Conservation (phyloP, 768 basidiomycete genomes). For the Dictyophora rubrovolvata region DNA sequence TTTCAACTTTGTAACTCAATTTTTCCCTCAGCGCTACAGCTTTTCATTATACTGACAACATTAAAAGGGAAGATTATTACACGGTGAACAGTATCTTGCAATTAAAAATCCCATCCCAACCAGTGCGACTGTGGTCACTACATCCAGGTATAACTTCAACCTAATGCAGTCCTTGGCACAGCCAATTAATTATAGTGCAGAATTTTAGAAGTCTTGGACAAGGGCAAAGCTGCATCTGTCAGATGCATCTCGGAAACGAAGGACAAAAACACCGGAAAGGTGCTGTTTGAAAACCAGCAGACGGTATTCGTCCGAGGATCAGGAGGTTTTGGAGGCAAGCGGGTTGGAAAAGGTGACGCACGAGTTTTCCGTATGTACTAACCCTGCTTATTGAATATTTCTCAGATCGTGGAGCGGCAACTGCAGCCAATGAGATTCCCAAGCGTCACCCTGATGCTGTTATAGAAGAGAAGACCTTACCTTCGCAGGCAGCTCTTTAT, state of each 20-base stretch:
- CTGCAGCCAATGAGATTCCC: conserved; percentile 72
- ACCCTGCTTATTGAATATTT: background rate
- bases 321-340: conserved; percentile 95
- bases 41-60: background rate
- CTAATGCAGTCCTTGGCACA: background rate
- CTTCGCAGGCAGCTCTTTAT: conserved; percentile 84
- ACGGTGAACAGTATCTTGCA: conserved; percentile 91
- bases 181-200: conserved; percentile 24
- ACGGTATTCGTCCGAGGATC: conserved; percentile 89
- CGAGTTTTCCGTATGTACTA: background rate
- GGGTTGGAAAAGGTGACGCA: conserved; percentile 56
- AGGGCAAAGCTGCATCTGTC: conserved; percentile 90
- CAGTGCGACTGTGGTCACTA: conserved; percentile 65
- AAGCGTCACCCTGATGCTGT: conserved; percentile 77
- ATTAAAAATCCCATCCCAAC: conserved; percentile 85
- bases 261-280: conserved; percentile 65
- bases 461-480: conserved; percentile 77
- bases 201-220: conserved; percentile 72
- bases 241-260: conserved; percentile 70
- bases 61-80: conserved; percentile 84
- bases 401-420: conserved; percentile 81
- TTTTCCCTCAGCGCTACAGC: background rate
- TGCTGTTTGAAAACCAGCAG: conserved; percentile 86
- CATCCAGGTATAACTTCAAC: conserved; percentile 40
- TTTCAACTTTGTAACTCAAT: conserved; percentile 72